Evolutionary conservation across 2,329 filamentous ascomycete species (phyloP).

Genomic region (Colletotrichum tropicicola): DNA sequence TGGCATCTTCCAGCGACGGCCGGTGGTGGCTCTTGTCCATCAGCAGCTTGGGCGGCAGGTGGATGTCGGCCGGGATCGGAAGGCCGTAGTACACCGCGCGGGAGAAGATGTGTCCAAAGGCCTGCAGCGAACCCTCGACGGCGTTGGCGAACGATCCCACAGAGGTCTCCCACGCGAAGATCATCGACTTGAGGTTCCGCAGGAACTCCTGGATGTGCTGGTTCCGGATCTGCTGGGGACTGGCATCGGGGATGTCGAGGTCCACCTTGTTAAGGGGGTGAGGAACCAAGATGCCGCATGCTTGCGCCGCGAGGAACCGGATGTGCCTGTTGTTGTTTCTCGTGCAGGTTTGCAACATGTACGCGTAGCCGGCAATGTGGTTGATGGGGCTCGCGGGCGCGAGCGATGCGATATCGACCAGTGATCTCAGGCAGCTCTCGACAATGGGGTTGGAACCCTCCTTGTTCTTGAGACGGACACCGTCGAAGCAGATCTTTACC

Average conservation of each 20-base stretch:
- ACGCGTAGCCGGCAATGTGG: slow-evolving; percentile 56
- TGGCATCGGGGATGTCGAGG: slow-evolving; percentile 44
- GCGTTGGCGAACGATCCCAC: slow-evolving; percentile 54
- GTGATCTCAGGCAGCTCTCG: slow-evolving; percentile 60
- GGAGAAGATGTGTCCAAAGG: slow-evolving; percentile 54
- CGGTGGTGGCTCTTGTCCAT: slow-evolving; percentile 34
- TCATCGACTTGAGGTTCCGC: slow-evolving; percentile 49
- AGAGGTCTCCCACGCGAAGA: slow-evolving; percentile 51
- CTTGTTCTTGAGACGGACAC: slow-evolving; percentile 55
- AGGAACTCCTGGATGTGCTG: slow-evolving; percentile 18
- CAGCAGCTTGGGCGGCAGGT: slow-evolving; percentile 43
- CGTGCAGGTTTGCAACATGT: slow-evolving; percentile 65
- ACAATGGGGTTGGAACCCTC: slow-evolving; percentile 40
- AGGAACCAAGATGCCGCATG: slow-evolving; percentile 80
- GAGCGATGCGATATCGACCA: slow-evolving; percentile 62
- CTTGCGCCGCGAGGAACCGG: slow-evolving; percentile 72
- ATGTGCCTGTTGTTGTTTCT: slow-evolving; percentile 76
- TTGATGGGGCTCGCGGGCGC: slow-evolving; percentile 60
- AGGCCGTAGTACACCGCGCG: slow-evolving; percentile 54
- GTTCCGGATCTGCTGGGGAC: slow-evolving; percentile 34
- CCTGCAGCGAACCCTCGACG: slow-evolving; percentile 56
- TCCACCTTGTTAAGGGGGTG: slow-evolving; percentile 57
- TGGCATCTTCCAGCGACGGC: slow-evolving; percentile 51
- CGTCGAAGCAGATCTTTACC: slow-evolving; percentile 65
- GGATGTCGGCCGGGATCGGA: slow-evolving; percentile 34